Conservation (phyloP, 306 rosid genomes). For the Dryas alaskensis region DNA sequence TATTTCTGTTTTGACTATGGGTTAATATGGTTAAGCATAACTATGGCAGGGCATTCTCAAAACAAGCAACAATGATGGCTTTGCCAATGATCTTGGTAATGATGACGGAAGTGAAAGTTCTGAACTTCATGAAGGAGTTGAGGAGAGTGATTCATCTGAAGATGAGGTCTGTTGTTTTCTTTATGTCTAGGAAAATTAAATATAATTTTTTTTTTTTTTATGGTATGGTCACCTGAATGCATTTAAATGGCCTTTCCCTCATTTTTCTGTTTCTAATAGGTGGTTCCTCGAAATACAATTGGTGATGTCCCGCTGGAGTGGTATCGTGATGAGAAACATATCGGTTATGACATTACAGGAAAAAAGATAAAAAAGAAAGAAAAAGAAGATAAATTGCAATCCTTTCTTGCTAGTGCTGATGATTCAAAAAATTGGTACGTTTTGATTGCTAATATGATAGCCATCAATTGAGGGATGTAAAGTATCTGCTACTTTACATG, state of each 20-base stretch:
- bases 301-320: constrained; percentile 88
- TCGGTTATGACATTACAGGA: constrained; percentile 83
- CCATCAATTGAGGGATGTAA: neutral
- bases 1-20: neutral
- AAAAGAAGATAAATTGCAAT: constrained; percentile 64
- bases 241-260: neutral
- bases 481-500: neutral
- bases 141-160: constrained; percentile 93
- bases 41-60: constrained; percentile 44
- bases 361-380: constrained; percentile 79
- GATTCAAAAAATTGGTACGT: constrained; percentile 81
- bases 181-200: neutral
- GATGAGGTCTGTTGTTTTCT: constrained; percentile 63
- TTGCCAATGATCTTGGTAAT: constrained; percentile 25
- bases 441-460: constrained; percentile 6
- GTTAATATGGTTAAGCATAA: constrained; percentile 16
- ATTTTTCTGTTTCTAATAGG: constrained; percentile 40
- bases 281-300: constrained; percentile 75
- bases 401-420: constrained; percentile 75
- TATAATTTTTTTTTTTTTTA: neutral
- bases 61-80: constrained; percentile 2
- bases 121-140: constrained; percentile 41
- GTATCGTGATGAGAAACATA: constrained; percentile 83
- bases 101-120: constrained; percentile 44
- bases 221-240: neutral